Base-by-base conservation (phyloP, 768 basidiomycete genomes). In the Amanita jacksonii region DNA sequence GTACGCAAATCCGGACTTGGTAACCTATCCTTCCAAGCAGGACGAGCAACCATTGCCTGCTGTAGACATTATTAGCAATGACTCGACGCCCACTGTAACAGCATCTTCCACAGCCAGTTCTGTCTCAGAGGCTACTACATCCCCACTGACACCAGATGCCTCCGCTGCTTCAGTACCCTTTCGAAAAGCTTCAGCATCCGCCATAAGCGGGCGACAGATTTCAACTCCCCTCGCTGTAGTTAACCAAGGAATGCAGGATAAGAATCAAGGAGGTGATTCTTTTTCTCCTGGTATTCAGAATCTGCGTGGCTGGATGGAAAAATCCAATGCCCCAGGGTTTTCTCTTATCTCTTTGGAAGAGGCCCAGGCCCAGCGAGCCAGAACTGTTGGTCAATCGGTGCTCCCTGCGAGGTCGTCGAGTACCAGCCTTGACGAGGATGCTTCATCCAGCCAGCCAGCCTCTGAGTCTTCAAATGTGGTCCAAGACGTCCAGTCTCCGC, bases 1-100 rank as follows among this genome's bases (percentile, higher is more conserved):
- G 20, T 89, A 86, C 57, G 86, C 86, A 41, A 86, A 88, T 52
- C 85, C 85, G 6, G 81, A 86, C 49, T 64, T 84, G 35, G 73
- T 73, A 24, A 57, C 62, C 20, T 62, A 64, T 38, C 57, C 67
- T 43, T 52, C 65, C 35, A 64, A 64, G 38, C 52, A 62, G 28
- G 54, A 61, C 31, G 50, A 55, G 24, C 58, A 58, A 9, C 43
- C 63, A 39, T 47, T 52, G 43, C 57, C 60, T 32, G 19, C 51
- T 38, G 54, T 63, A 33, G 54, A 56, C 39, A 55, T 75, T 16
- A 47, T 56, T 24, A 68, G 68, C 16, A 76, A 69, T 46, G 73
- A 77, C 46, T 77, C 79, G 16, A 67, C 59, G 34, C 60, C 65
- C 27, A 79, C 77, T 15, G 62, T 78, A 34, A 77, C 71, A 36